These are phyloP conservation scores for Wallacemonas sp. DNA, from an alignment of 208 protist species.

Conservation along the genomic window DNA sequence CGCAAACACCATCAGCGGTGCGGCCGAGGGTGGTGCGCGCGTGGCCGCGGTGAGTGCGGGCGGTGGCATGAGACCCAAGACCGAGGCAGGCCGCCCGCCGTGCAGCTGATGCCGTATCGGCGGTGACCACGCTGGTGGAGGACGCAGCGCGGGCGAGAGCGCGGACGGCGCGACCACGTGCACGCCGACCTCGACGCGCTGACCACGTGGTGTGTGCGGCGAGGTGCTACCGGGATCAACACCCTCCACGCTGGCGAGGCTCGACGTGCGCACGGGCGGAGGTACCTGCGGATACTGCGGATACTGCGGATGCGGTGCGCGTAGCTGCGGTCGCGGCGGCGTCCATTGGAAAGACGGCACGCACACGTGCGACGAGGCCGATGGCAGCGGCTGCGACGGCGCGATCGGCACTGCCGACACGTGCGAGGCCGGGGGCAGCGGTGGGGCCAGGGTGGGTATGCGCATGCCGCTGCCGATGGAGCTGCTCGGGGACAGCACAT, in stretches of 20 bases:
- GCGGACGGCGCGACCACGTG: background rate
- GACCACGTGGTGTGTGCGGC: conserved; percentile 8
- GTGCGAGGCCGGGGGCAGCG: background rate
- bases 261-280: background rate
- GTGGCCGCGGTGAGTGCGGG: no score
- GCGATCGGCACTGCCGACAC: no score
- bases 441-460: background rate
- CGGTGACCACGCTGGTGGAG: conserved; percentile 10
- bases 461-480: conserved; percentile 7
- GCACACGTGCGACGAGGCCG: background rate
- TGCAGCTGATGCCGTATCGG: background rate
- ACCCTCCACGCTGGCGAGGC: background rate
- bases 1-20: no score
- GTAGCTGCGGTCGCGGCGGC: background rate
- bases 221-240: background rate
- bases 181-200: background rate
- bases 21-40: background rate
- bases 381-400: background rate
- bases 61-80: background rate
- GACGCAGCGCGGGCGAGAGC: conserved; percentile 1
- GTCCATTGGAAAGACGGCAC: conserved; percentile 4
- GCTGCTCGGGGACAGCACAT: conserved; percentile 9
- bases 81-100: no score
- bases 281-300: background rate
- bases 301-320: background rate